Conservation (phyloP, 1,139 yeast species). For the Blastobotrys apis region DNA sequence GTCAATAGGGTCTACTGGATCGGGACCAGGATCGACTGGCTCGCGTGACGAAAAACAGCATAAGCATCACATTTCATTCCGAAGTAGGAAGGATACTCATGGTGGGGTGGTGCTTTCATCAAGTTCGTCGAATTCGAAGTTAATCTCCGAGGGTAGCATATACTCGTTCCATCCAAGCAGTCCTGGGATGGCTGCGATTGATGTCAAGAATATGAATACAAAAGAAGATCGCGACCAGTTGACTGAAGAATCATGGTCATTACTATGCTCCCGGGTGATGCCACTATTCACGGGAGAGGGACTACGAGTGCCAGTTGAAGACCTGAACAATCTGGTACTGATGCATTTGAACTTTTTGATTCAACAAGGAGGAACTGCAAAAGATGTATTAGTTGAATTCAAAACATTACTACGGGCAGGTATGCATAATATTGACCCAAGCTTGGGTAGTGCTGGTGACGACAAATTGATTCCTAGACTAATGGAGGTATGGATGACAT, state of each 20-base stretch:
- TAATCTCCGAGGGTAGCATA: conserved; percentile 43
- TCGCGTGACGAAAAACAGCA: conserved; percentile 26
- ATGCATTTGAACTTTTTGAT: conserved; percentile 44
- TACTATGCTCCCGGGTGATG: conserved; percentile 41
- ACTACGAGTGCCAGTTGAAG: conserved; percentile 52
- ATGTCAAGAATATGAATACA: conserved; percentile 33
- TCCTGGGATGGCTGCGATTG: conserved; percentile 36
- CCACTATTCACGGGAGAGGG: conserved; percentile 50
- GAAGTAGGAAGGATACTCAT: conserved; percentile 39
- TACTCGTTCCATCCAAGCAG: conserved; percentile 46
- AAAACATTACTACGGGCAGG: conserved; percentile 46
- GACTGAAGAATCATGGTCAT: conserved; percentile 48
- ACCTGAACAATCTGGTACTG: conserved; percentile 47
- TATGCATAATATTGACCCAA: conserved; percentile 41
- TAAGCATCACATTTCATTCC: conserved; percentile 41
- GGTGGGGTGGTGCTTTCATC: conserved; percentile 42
- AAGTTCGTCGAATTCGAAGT: conserved; percentile 46
- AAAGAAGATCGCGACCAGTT: conserved; percentile 45
- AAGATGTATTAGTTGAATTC: conserved; percentile 42
- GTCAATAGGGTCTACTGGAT: conserved; percentile 33
- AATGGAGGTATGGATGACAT: conserved; percentile 50
- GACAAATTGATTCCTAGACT: conserved; percentile 31
- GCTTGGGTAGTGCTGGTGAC: conserved; percentile 18
- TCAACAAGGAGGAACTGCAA: conserved; percentile 39
- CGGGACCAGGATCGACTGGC: conserved; percentile 15